Base-by-base conservation (phyloP, 2,329 filamentous ascomycete genomes). In the Dactylella cylindrospora region DNA sequence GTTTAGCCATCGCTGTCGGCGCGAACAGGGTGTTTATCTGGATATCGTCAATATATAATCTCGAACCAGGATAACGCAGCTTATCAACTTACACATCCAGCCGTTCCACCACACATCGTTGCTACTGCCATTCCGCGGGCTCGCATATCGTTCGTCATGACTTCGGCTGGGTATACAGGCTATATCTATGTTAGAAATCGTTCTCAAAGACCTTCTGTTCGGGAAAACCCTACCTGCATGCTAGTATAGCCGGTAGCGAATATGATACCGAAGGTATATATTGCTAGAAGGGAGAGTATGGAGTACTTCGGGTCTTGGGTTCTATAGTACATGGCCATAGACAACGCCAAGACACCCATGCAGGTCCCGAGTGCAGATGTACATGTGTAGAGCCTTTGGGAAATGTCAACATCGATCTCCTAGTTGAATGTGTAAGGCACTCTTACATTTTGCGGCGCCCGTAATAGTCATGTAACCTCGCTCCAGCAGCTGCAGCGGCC, bases 211-310 rank as follows among this genome's bases (percentile, higher is more conserved):
- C 17, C 15, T 3, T 17, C n/a, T 2, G 22, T n/a, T 7, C n/a
- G 9, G 19, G 9, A n/a, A 7, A 32, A 17, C 9, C 53, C 31
- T 35, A 61, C 54, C 41, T 74, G 72, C 69, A 74, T 73, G 8
- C 72, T 72, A 0, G 72, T 74, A 49, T 67, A 69, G 0, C 43
- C 71, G 67, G 47, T 49, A 5, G 65, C 60, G 55, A 73, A 74
- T 3, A 72, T 64, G 6, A 71, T 71, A 3, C 73, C 73, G 52
- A 74, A 74, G 3, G 71, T 49, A 33, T 74, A 75, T 47, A 75
- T 74, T 35, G 71, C 72, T 1, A 74, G 71, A 41, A 76, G 75
- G 15, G 73, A 74, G 4, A 72, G 72, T 59, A 74, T 73, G 0
- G 73, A 71, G 2, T 75, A 70, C 52, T 68, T 67, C 1, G 69